Evolutionary conservation across 129 eudicot genomes (phyloP), one percentile per base, ranked within the genome.

Genomic region (Tagetes erecta): DNA sequence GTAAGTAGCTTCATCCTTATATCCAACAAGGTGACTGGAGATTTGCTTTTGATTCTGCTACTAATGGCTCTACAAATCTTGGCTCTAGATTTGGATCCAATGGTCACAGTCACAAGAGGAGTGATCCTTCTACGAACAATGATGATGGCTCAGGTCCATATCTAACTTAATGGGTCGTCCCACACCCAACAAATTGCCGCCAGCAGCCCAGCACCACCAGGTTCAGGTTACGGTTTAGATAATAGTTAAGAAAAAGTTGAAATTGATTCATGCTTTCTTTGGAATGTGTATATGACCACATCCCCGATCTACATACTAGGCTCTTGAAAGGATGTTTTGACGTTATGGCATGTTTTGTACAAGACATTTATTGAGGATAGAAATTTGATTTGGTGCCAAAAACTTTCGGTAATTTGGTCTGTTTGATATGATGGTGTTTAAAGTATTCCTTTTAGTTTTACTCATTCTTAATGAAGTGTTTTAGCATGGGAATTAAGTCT

Each of bases 31-130:
- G 91, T 69, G 98, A 92, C 55, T 92, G 98, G 98, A 92, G 98
- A 86, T 84, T 92, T 78, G 98, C 98, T 59, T 93, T 93, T 70
- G 97, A 94, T 86, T 83, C 96, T 45, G 96, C 98, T 78, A 92
- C 97, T 1, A 90, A 94, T 75, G 97, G 98, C 6, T 81, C 88
- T 14, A 14, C 65, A 7, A 35, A 78, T 67, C 77, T 86, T 38
- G 45, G 71, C 76, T 80, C 89, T 12, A 76, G 96, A 72, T 82
- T 65, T 57, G 84, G 91, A 37, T 88, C 95, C 75, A 94, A 81
- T 11, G 95, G 97, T 46, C 91, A 84, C 71, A 86, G 86, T 51
- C 89, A 97, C 2, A 82, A 92, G 68, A 53, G 71, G 66, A 86
- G 87, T 63, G 91, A 86, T 64, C 89, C 96, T 7, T 50, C 85